Base-by-base conservation (phyloP, 108 stramenopile species). In the Nannochloropsis salina region DNA sequence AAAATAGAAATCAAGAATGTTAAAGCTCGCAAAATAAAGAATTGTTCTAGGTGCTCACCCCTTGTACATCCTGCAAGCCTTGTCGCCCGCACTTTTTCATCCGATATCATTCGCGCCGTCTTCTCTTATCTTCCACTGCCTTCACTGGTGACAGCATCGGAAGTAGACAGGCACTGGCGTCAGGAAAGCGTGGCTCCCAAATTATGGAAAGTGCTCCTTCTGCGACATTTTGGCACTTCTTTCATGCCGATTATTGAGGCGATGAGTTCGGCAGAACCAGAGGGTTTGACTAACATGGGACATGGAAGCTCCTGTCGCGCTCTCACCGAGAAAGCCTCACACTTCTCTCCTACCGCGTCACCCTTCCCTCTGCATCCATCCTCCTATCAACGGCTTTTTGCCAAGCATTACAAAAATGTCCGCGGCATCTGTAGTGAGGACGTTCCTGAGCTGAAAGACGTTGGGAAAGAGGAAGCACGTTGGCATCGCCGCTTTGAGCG, bases 201-300 rank as follows among this genome's bases (percentile, higher is more conserved):
- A 74, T 74, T 74, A 8, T 74, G 61, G 61, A 74, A 74, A 74
- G 61, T n/a, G 20, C 61, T 74, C 20, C 61, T 74, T 15, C 0
- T 74, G 61, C 61, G 61, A 74, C 61, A 74, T n/a, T 74, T 74
- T 74, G 61, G 61, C 61, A 2, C 61, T 4, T 74, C 61, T 74
- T 74, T 74, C 20, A n/a, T n/a, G 20, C 61, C 61, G 15, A n/a
- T 74, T 15, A 74, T 74, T n/a, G n/a, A 74, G 20, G 61, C 61
- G 61, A n/a, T 74, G 61, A n/a, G n/a, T 4, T 74, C 8, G 61
- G 20, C 15, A n/a, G n/a, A 15, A 15, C 20, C 61, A 4, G n/a
- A 74, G 61, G 61, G n/a, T 74, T 15, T 74, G 4, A 74, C 61
- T 31, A 31, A 31, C 31, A 31, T 31, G 31, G 31, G 31, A 31